Conservation (phyloP, 2,329 filamentous ascomycete genomes). For the Xylaria sp. region DNA sequence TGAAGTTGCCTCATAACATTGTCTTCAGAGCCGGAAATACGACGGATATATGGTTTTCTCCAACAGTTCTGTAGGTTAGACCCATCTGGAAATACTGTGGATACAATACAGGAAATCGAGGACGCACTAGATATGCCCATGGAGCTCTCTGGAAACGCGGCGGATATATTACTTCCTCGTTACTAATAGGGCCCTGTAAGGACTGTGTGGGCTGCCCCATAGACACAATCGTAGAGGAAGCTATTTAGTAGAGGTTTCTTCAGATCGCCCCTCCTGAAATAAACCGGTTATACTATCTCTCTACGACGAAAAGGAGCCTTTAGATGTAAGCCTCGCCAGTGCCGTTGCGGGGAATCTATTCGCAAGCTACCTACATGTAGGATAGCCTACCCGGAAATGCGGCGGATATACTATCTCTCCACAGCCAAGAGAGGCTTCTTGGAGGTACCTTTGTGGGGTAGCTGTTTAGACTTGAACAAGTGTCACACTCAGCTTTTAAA, state of each 20-base stretch:
- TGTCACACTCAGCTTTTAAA: background rate
- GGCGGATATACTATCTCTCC: background rate
- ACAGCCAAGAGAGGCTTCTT: background rate
- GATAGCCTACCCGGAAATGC: background rate
- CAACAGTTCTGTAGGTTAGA: background rate
- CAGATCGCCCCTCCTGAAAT: background rate
- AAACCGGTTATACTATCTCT: background rate
- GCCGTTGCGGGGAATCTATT: no score
- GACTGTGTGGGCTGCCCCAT: background rate
- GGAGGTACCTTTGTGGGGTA: background rate
- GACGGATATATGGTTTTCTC: conserved; percentile 21
- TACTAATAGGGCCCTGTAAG: background rate
- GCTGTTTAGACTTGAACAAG: background rate
- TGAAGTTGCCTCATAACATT: background rate
- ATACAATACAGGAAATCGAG: background rate
- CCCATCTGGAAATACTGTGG: background rate
- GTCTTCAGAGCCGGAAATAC: conserved; percentile 20
- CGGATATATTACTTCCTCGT: background rate
- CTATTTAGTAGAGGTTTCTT: background rate
- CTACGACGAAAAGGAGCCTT: background rate
- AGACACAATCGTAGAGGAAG: background rate
- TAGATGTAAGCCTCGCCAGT: background rate
- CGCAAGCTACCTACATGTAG: no score
- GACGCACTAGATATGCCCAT: background rate
- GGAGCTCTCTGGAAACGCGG: background rate